These are phyloP conservation scores for Calonectria multiphialidica DNA, from an alignment of 2,329 filamentous ascomycete genomes.

Conservation along the genomic window DNA sequence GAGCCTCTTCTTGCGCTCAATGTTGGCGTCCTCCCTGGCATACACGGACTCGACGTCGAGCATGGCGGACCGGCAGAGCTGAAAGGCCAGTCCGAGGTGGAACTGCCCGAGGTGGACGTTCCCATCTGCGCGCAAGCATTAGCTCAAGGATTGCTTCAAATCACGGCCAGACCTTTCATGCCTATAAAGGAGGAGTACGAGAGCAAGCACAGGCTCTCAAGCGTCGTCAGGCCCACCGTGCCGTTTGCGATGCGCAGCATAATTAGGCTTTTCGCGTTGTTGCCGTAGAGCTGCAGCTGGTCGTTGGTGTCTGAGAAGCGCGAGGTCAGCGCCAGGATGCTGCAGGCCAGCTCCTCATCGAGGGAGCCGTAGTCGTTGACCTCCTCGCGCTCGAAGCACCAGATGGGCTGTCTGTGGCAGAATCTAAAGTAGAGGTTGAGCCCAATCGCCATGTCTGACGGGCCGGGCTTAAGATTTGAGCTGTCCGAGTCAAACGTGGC, in stretches of 20 bases:
- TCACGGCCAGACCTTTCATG: conserved; percentile 36
- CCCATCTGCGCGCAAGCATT: conserved; percentile 53
- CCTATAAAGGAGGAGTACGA: conserved; percentile 63
- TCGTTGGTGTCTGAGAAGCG: conserved; percentile 53
- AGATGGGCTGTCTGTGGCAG: conserved; percentile 58
- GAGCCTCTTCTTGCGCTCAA: conserved; percentile 60
- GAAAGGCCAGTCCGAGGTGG: conserved; percentile 61
- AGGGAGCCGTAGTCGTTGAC: conserved; percentile 49
- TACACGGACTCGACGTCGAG: conserved; percentile 58
- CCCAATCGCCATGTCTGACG: conserved; percentile 49
- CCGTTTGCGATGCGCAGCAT: conserved; percentile 66
- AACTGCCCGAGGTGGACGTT: conserved; percentile 62
- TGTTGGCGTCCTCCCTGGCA: conserved; percentile 45
- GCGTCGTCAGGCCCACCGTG: conserved; percentile 60
- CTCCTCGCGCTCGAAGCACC: conserved; percentile 59
- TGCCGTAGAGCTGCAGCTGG: conserved; percentile 49
- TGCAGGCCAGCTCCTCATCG: conserved; percentile 56
- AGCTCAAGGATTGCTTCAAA: neutral
- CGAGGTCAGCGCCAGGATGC: conserved; percentile 54
- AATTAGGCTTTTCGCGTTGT: conserved; percentile 55
- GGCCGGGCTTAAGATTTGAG: conserved; percentile 44
- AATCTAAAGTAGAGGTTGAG: conserved; percentile 57
- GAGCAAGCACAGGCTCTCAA: conserved; percentile 63
- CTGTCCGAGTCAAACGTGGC: conserved; percentile 44
- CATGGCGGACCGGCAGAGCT: conserved; percentile 64